Conservation (phyloP, 2,329 filamentous ascomycete genomes). For the Xylaria sp. region DNA sequence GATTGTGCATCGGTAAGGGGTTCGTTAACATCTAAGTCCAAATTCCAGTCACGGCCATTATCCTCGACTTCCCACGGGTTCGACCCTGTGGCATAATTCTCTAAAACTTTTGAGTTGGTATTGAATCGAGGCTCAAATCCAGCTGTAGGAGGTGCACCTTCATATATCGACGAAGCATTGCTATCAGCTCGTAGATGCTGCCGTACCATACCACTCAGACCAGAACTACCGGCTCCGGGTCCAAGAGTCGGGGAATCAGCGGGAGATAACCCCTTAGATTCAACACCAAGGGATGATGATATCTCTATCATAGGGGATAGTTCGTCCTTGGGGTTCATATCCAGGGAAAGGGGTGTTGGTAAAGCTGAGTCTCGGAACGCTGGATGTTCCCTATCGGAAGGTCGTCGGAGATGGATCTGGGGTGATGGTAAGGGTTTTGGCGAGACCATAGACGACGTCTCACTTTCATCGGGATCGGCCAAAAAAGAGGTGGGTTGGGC, state of each 20-base stretch:
- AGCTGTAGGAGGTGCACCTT: constrained; percentile 56
- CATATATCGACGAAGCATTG: constrained; percentile 82
- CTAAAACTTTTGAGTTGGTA: constrained; percentile 46
- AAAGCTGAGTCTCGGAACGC: constrained; percentile 61
- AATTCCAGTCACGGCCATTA: constrained; percentile 42
- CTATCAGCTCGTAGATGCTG: constrained; percentile 87
- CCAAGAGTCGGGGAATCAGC: constrained; percentile 84
- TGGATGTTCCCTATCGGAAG: constrained; percentile 65
- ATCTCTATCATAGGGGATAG: constrained; percentile 45
- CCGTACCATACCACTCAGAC: constrained; percentile 83
- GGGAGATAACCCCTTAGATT: constrained; percentile 48
- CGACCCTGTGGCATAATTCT: constrained; percentile 50
- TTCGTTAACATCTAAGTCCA: constrained; percentile 49
- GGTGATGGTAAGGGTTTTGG: constrained; percentile 47
- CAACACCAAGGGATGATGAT: constrained; percentile 37
- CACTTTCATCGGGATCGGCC: constrained; percentile 57
- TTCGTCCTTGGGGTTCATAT: constrained; percentile 48
- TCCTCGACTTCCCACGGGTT: constrained; percentile 61
- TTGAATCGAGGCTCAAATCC: constrained; percentile 55
- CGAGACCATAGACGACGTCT: constrained; percentile 45
- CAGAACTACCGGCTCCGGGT: constrained; percentile 61
- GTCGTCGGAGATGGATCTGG: constrained; percentile 57
- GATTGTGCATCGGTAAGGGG: constrained; percentile 43
- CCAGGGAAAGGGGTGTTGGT: constrained; percentile 57
- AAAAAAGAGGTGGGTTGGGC: constrained; percentile 55